Evolutionary conservation across 164 flowering plant genomes (phyloP).

Genomic region (Chimonanthus praecox): DNA sequence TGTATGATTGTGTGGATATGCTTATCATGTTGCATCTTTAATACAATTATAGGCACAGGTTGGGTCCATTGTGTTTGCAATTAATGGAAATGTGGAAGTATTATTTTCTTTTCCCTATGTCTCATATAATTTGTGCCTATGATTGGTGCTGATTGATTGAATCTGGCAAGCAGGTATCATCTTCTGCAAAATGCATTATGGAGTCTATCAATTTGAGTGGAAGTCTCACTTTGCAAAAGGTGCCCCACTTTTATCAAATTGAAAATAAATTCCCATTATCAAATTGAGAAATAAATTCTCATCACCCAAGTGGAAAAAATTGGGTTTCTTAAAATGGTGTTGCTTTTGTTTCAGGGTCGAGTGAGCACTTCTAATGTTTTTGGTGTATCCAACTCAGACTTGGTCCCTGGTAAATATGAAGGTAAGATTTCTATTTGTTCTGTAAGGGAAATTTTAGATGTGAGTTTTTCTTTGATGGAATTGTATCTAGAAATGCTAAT

Average conservation of each 20-base stretch:
- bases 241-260: constrained; percentile 11
- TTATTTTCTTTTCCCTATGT: not conserved
- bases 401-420: constrained; percentile 95
- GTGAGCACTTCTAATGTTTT: constrained; percentile 84
- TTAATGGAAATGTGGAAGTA: not conserved
- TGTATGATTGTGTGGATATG: no score
- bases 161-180: constrained; percentile 27
- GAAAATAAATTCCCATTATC: not conserved
- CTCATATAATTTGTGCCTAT: not conserved
- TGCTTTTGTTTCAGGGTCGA: constrained; percentile 50
- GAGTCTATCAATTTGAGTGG: constrained; percentile 53
- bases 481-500: not conserved
- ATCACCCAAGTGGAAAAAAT: not conserved
- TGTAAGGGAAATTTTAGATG: not conserved
- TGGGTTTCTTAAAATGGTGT: not conserved
- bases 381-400: constrained; percentile 73
- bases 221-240: constrained; percentile 65
- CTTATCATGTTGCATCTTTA: no score
- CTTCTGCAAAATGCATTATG: constrained; percentile 35
- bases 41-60: no score
- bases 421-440: constrained; percentile 30
- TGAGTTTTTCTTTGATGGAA: not conserved
- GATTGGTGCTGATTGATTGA: not conserved
- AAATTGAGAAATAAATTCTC: not conserved
- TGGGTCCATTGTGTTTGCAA: not conserved